Evolutionary conservation across 1,284 basidiomycete species (phyloP).

Genomic region (Trichosporon sp.): DNA sequence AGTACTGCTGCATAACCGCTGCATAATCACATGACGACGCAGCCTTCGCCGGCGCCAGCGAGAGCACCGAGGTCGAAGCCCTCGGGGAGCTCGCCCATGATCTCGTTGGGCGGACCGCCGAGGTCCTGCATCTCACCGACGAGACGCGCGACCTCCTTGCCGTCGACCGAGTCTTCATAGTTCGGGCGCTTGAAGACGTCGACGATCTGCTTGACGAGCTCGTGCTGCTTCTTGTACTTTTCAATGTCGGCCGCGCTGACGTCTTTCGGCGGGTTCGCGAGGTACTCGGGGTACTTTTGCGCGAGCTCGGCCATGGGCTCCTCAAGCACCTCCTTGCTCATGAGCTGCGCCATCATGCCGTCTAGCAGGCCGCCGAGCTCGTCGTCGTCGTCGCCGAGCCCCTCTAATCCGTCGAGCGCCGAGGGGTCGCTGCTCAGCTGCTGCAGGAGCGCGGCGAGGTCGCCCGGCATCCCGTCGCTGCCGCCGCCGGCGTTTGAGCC

Average conservation of each 20-base stretch:
- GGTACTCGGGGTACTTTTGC: slow-evolving; percentile 77
- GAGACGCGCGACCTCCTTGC: slow-evolving; percentile 51
- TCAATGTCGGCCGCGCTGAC: slow-evolving; percentile 66
- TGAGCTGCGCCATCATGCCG: slow-evolving; percentile 88
- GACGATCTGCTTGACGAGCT: slow-evolving; percentile 69
- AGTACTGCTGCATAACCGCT: neutral
- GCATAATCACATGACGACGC: slow-evolving; percentile 6
- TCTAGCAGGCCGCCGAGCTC: slow-evolving; percentile 78
- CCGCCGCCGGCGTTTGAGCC: slow-evolving; percentile 41
- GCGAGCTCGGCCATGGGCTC: slow-evolving; percentile 88
- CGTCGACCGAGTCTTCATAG: slow-evolving; percentile 66
- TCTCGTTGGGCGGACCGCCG: slow-evolving; percentile 83
- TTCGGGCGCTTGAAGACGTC: slow-evolving; percentile 69
- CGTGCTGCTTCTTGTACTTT: slow-evolving; percentile 71
- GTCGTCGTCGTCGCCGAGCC: slow-evolving; percentile 60
- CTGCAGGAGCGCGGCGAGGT: slow-evolving; percentile 43
- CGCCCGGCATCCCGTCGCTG: slow-evolving; percentile 34
- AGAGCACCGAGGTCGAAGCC: slow-evolving; percentile 58
- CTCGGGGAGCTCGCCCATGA: slow-evolving; percentile 88
- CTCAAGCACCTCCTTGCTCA: slow-evolving; percentile 90
- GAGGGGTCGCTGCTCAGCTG: slow-evolving; percentile 59
- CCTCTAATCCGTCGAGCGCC: slow-evolving; percentile 57
- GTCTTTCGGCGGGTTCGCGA: slow-evolving; percentile 62
- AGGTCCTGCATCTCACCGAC: slow-evolving; percentile 58
- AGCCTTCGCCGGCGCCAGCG: neutral